Evolutionary conservation across 495 filamentous ascomycete species (phyloP), one percentile per base, ranked within the genome.

Genomic region (Pseudomonodictys pantanalensis): DNA sequence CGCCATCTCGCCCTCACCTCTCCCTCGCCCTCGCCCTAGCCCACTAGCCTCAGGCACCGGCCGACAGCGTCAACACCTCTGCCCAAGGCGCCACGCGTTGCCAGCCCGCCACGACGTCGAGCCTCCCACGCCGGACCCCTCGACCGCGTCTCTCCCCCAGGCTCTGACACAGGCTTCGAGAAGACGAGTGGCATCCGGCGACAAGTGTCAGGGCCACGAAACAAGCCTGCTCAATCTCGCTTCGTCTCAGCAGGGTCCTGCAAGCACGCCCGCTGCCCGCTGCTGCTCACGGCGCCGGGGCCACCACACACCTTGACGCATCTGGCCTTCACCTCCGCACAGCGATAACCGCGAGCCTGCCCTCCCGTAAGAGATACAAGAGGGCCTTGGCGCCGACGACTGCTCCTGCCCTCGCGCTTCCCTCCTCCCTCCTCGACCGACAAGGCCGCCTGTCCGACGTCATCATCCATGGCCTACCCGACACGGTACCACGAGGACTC

Each of bases 401-500:
- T 41, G 38, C 38, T n/a, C n/a, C n/a, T n/a, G n/a, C n/a, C n/a
- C n/a, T n/a, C n/a, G n/a, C n/a, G n/a, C n/a, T n/a, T n/a, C n/a
- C n/a, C n/a, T n/a, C n/a, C n/a, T n/a, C n/a, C n/a, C n/a, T n/a
- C 18, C 15, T 25, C 46, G n/a, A n/a, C 18, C 26, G 30, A 26
- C 12, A 28, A 52, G 52, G 44, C 33, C 12, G n/a, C 32, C 24
- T 9, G 33, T 33, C 7, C 32, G 18, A 12, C 48, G 9, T 32
- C 39, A 29, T 22, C 23, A 49, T 52, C 38, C 30, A 81, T 81
- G 78, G 75, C 78, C 29, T 79, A 81, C 64, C 78, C 76, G 47
- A 73, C 80, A 24, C 75, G 74, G 15, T 83, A 85, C 59, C 80
- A 95, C 70, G 86, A 88, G 67, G 91, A 96, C 71, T 90, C 87